A percentile compares a stretch with the other conserved stretches of the same genome.
Conservation (phyloP, 805 yeast species). For the Candida hungchunana region DNA sequence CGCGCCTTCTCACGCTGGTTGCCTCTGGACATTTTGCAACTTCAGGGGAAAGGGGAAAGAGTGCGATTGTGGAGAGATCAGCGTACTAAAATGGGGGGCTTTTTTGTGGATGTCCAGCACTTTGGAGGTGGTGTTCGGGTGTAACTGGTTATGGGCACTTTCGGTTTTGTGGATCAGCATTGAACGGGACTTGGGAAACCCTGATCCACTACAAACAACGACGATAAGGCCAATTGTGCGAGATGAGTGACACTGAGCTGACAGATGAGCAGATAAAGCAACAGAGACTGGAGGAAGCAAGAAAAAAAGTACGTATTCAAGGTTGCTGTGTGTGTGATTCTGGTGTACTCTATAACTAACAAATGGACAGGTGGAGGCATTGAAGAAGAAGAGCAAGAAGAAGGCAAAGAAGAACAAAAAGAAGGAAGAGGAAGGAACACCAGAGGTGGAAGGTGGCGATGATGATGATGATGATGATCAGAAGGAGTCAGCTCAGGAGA, state of each 20-base stretch:
- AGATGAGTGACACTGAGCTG: conserved; percentile 24
- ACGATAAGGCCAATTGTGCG: no score
- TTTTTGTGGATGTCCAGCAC: no score
- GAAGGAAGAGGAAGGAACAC: conserved; percentile 19
- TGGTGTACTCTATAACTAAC: no score
- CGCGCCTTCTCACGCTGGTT: conserved; percentile 95
- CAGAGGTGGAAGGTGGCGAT: conserved; percentile 16
- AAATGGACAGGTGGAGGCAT: conserved; percentile 47
- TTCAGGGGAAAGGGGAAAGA: no score
- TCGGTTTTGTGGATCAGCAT: no score
- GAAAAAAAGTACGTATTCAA: conserved; percentile 46
- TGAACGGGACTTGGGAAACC: no score
- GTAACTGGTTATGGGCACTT: no score
- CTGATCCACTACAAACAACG: no score
- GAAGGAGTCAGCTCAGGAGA: conserved; percentile 2
- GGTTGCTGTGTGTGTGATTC: no score
- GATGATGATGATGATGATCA: conserved; percentile 15
- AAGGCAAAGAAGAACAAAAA: conserved; percentile 34
- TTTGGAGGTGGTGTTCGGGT: conserved; percentile 8
- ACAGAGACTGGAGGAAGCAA: conserved; percentile 69
- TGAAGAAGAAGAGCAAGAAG: conserved; percentile 56
- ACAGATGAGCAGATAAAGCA: conserved; percentile 39
- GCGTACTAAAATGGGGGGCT: no score
- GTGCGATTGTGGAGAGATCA: no score
- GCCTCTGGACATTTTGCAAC: conserved; percentile 79